Evolutionary conservation across 306 rosid species (phyloP).

Genomic region (Citrullus colocynthis): DNA sequence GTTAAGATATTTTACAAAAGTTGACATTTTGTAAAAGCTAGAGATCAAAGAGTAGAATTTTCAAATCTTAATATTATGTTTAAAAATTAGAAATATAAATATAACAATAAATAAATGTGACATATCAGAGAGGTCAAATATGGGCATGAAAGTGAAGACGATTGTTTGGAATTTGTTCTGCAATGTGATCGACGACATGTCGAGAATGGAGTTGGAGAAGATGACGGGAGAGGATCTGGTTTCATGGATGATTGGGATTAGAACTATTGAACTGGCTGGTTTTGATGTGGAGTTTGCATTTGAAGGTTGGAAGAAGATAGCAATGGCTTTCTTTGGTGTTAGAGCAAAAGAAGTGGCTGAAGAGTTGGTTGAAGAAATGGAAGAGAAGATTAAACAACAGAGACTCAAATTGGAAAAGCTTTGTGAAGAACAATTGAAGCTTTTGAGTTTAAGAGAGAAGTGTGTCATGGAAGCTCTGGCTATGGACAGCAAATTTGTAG

Average conservation of each 20-base stretch:
- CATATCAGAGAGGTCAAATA: neutral
- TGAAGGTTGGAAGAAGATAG: neutral
- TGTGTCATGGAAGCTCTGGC: neutral
- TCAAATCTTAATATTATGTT: no score
- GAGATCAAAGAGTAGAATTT: no score
- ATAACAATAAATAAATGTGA: neutral
- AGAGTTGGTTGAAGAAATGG: neutral
- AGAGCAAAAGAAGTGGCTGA: neutral
- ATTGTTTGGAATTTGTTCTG: neutral
- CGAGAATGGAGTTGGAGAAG: neutral
- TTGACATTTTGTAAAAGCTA: no score
- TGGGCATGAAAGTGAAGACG: neutral
- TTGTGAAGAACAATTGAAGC: neutral
- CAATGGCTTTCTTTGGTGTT: neutral
- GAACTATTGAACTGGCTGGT: neutral
- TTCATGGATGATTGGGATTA: slow-evolving; percentile 1
- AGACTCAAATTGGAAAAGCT: neutral
- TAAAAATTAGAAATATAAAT: no score
- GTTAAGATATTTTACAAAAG: no score
- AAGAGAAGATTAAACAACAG: neutral
- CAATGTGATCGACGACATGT: neutral
- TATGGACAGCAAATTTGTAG: neutral
- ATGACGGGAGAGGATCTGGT: neutral
- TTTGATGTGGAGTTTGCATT: neutral
- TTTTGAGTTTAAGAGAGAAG: neutral